Base-by-base conservation (phyloP, 306 rosid genomes). In the Fragaria iinumae region DNA sequence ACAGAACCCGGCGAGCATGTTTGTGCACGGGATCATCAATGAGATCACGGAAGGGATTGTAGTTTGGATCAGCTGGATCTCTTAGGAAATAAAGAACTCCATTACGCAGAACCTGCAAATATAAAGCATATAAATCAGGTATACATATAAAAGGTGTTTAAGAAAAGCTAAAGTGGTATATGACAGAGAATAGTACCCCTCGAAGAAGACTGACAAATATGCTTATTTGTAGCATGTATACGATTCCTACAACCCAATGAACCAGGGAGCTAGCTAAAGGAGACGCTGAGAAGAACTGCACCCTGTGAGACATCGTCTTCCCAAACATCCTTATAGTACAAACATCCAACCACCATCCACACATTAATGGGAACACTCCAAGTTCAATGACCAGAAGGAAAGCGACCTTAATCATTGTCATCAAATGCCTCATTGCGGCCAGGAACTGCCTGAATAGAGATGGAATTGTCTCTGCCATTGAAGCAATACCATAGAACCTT, bases 291-390 rank as follows among this genome's bases (percentile, higher is more conserved):
- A 96, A 92, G 86, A 96, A 96, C 76, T 89, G 97, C 85, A 91
- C 96, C 81, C 99, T 93, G 83, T 96, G 97, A 77, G 85, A 87
- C 98, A 96, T 96, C 55, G 98, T 87, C 87, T 92, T 96, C 59
- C 99, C 98, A 74, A 96, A 96, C 98, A 96, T 92, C 81, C 92
- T 90, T 79, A 96, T 90, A 23, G 99, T 96, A 63, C 99, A 96
- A 53, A 96, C 93, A 79, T 96, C 99, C 5, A 96, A 90, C 99
- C 99, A 96, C 99, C 99, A 96, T 74, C 99, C 99, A 87, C 99
- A 96, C 98, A 92, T 96, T 84, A 96, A 83, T 45, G 99, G 99
- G 80, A 96, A 96, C 78, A 96, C 98, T 73, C 98, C 99, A n/a
- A 96, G 91, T 81, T 96, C 99, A 85, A 96, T 91, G 81, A 96